Percentiles rank a stretch among this genome's conserved stretches.
Evolutionary conservation across 495 filamentous ascomycete species (phyloP).

Genomic region (Xylaria sp.): DNA sequence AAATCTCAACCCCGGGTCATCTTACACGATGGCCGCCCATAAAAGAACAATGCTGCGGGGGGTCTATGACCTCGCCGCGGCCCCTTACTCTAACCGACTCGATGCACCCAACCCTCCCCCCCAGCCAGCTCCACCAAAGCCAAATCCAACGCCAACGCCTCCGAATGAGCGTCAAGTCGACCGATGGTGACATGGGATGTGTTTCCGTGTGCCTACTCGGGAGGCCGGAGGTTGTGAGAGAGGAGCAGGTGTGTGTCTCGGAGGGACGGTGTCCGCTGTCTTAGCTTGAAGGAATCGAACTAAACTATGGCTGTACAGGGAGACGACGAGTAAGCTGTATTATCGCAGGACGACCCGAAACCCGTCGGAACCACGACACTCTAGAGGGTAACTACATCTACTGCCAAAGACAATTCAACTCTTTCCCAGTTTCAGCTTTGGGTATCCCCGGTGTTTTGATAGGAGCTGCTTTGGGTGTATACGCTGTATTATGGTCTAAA

Average conservation of each 20-base stretch:
- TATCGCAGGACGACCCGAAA: neutral
- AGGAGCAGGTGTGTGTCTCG: neutral
- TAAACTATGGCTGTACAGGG: neutral
- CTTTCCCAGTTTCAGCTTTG: neutral
- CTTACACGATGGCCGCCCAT: constrained; percentile 4
- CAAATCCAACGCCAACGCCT: constrained; percentile 21
- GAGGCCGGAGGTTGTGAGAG: neutral
- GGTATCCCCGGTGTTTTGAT: neutral
- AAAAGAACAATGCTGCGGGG: neutral
- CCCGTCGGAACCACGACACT: neutral
- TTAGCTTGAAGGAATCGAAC: neutral
- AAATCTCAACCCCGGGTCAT: neutral
- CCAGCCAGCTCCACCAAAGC: constrained; percentile 17
- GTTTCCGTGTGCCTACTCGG: neutral
- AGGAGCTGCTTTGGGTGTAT: neutral
- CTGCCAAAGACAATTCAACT: neutral
- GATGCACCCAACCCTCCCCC: constrained; percentile 17
- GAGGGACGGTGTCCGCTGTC: neutral
- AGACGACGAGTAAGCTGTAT: neutral
- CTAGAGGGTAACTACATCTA: neutral
- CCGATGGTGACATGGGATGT: neutral
- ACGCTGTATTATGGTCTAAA: neutral
- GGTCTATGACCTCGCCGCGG: neutral
- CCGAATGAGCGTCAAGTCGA: neutral
- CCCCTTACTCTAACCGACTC: neutral